These are phyloP conservation scores for Trichoderma lentiforme DNA, from an alignment of 2,329 filamentous ascomycete genomes.

Conservation along the genomic window DNA sequence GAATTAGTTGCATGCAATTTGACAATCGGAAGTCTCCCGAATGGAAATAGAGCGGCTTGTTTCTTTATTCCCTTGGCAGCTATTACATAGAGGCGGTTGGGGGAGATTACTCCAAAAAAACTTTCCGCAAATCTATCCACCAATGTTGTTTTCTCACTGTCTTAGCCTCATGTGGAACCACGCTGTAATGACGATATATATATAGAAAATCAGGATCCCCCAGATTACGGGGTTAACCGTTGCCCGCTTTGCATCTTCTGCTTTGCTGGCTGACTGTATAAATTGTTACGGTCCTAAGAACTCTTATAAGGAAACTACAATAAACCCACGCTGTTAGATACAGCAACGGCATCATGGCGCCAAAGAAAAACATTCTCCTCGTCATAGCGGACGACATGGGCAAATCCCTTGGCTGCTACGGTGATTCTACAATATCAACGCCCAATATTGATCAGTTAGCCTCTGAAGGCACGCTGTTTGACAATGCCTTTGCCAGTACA, in stretches of 20 bases:
- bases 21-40: not conserved
- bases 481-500: slow-evolving; percentile 4
- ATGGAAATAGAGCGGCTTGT: not conserved
- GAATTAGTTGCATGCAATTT: not conserved
- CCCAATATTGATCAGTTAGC: not conserved
- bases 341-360: not conserved
- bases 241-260: not conserved
- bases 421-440: not conserved
- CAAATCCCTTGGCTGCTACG: slow-evolving; percentile 8
- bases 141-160: not conserved
- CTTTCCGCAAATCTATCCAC: slow-evolving; percentile 14
- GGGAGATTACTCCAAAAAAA: not conserved
- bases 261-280: not conserved
- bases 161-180: not conserved
- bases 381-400: slow-evolving; percentile 4
- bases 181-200: not conserved
- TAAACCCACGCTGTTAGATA: not conserved
- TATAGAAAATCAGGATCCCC: not conserved
- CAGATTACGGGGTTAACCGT: not conserved
- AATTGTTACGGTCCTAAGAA: not conserved
- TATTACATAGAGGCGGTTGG: not conserved
- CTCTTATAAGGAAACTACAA: not conserved
- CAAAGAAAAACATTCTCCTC: slow-evolving; percentile 2
- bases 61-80: not conserved
- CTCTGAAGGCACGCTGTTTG: not conserved